These are phyloP conservation scores for Deinandra increscens DNA, from an alignment of 129 eudicot genomes.

Conservation along the genomic window DNA sequence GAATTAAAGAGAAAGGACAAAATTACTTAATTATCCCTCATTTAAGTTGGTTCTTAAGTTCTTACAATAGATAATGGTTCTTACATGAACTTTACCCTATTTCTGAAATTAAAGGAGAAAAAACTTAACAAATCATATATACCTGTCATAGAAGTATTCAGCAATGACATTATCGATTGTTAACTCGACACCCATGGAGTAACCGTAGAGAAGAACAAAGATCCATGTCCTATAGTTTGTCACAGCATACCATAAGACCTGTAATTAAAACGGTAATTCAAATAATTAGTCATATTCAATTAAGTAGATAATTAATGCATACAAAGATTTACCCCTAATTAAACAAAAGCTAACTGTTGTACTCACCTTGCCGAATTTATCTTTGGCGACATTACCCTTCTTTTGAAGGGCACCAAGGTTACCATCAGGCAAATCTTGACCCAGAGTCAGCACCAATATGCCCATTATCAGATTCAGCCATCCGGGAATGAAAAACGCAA, in stretches of 20 bases:
- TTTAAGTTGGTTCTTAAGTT: no score
- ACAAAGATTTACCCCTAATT: no score
- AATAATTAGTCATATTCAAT: no score
- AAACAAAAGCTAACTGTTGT: no score
- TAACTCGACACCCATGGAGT: constrained; percentile 50
- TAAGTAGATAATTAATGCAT: no score
- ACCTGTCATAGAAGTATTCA: constrained; percentile 56
- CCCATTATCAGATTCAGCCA: constrained; percentile 48
- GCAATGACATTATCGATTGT: constrained; percentile 48
- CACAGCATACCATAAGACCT: constrained; percentile 53
- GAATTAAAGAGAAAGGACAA: no score
- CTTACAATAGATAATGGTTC: no score
- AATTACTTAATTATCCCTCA: no score
- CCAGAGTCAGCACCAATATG: constrained; percentile 43
- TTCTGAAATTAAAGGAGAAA: no score
- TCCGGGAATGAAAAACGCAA: constrained; percentile 54
- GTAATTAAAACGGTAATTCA: constrained; percentile 1
- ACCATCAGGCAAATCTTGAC: constrained; percentile 59
- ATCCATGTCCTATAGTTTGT: constrained; percentile 56
- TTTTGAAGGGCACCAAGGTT: constrained; percentile 50
- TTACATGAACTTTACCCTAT: no score
- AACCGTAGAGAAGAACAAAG: constrained; percentile 48
- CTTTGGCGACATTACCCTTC: constrained; percentile 52
- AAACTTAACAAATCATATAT: not conserved
- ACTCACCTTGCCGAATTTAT: constrained; percentile 43